phyloP scores from a whole-genome alignment of 257 asterid genomes.

The Eustoma russellianum region DNA sequence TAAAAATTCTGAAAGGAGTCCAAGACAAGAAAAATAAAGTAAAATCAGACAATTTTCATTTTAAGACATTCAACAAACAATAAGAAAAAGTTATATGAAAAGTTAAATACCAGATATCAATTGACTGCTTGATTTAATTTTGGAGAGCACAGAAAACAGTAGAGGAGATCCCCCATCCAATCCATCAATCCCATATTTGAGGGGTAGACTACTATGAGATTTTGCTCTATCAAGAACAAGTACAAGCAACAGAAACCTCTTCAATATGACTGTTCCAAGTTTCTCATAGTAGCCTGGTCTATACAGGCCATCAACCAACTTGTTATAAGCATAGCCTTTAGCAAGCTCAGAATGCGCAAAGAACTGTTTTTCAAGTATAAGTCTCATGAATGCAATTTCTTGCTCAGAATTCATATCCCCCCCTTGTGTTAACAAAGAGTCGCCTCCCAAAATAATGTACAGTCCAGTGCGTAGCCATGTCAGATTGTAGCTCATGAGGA shows the following conservation, averaged over 20 bases:
- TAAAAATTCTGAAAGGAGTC: constrained; percentile 48
- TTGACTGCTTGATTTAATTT: constrained; percentile 80
- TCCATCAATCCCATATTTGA: constrained; percentile 92
- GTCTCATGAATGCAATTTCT: constrained; percentile 71
- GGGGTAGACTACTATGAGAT: constrained; percentile 71
- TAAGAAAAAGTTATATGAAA: neutral
- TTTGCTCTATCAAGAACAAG: constrained; percentile 77
- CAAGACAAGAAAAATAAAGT: constrained; percentile 12
- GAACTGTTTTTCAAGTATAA: constrained; percentile 79
- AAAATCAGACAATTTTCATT: constrained; percentile 8
- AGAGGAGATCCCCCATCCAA: constrained; percentile 93
- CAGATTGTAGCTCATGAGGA: constrained; percentile 75
- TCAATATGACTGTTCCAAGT: constrained; percentile 78
- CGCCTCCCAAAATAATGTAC: constrained; percentile 77
- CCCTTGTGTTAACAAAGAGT: constrained; percentile 57
- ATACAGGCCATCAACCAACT: constrained; percentile 86
- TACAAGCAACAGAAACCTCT: constrained; percentile 83
- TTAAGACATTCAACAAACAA: neutral
- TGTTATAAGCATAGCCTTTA: constrained; percentile 76
- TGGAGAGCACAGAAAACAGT: constrained; percentile 52
- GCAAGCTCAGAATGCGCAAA: constrained; percentile 73
- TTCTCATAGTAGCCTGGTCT: constrained; percentile 95
- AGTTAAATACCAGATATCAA: constrained; percentile 50
- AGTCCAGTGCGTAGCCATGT: constrained; percentile 85
- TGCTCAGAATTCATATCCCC: constrained; percentile 56